phyloP scores from a whole-genome alignment of 108 stramenopile species.

The Skeletonema costatum region DNA sequence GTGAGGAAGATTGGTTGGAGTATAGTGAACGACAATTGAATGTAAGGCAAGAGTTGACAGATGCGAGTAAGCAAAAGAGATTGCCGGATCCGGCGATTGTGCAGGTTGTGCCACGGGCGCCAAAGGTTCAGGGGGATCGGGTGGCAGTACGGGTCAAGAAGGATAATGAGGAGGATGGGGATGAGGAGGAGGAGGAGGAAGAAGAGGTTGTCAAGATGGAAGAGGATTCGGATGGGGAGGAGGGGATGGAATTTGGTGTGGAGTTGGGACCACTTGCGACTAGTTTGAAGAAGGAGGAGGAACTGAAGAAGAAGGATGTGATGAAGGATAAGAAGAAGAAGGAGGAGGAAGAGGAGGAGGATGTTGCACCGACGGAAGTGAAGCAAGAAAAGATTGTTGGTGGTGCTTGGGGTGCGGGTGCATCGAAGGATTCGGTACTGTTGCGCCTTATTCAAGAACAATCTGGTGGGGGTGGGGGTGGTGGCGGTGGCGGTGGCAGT shows the following conservation, averaged over 20 bases:
- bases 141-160: constrained; percentile 60
- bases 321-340: not conserved
- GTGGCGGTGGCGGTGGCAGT: not conserved
- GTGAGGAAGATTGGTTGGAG: constrained; percentile 88
- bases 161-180: constrained; percentile 36
- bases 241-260: constrained; percentile 27
- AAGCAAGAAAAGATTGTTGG: constrained; percentile 49
- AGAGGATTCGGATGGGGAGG: constrained; percentile 42
- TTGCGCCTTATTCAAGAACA: constrained; percentile 80
- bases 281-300: constrained; percentile 18
- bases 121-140: constrained; percentile 64
- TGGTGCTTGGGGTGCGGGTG: constrained; percentile 90
- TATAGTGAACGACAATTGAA: constrained; percentile 79
- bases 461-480: constrained; percentile 30
- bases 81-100: constrained; percentile 83
- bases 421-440: constrained; percentile 67
- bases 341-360: not conserved
- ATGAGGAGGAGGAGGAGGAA: constrained; percentile 1
- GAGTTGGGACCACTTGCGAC: constrained; percentile 30
- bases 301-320: not conserved
- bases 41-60: constrained; percentile 88
- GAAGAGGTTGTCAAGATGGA: constrained; percentile 7
- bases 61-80: constrained; percentile 80
- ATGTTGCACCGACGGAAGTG: not conserved
- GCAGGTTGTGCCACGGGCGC: constrained; percentile 65